Evolutionary conservation across 2,329 filamentous ascomycete genomes (phyloP).

Genomic region (Graphilbum fragrans): DNA sequence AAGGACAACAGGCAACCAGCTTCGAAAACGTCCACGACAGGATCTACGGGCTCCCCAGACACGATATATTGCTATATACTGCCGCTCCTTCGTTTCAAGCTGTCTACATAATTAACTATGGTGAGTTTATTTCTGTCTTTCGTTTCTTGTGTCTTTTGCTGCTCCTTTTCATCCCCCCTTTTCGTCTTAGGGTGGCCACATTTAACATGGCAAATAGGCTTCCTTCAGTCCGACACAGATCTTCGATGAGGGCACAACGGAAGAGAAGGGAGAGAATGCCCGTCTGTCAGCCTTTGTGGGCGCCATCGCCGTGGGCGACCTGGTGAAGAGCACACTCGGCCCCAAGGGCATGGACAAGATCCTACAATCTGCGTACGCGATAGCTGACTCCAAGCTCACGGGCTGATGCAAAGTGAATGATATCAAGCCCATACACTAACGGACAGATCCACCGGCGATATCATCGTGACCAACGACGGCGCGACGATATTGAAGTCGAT

Average conservation of each 20-base stretch:
- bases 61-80: too few relatives aligned
- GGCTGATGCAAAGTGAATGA: too few relatives aligned
- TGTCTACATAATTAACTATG: too few relatives aligned
- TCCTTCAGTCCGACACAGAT: slow-evolving; percentile 89
- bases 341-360: slow-evolving; percentile 99
- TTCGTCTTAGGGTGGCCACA: too few relatives aligned
- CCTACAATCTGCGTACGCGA: slow-evolving; percentile 79
- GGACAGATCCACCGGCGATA: slow-evolving; percentile 78
- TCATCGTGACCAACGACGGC: slow-evolving; percentile 98
- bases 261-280: slow-evolving; percentile 98
- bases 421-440: too few relatives aligned
- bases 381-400: slow-evolving; percentile 1
- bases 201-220: slow-evolving; percentile 15
- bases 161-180: too few relatives aligned
- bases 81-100: too few relatives aligned
- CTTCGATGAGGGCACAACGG: slow-evolving; percentile 91
- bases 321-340: slow-evolving; percentile 94
- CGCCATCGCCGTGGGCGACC: slow-evolving; percentile 91
- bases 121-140: too few relatives aligned
- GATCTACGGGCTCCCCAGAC: too few relatives aligned
- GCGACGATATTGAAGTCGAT: slow-evolving; percentile 98
- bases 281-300: slow-evolving; percentile 96
- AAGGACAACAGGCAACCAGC: too few relatives aligned
- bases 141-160: too few relatives aligned
- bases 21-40: too few relatives aligned